phyloP scores from a whole-genome alignment of 192 early-diverging fungal genomes.

The Entomortierella chlamydospora region DNA sequence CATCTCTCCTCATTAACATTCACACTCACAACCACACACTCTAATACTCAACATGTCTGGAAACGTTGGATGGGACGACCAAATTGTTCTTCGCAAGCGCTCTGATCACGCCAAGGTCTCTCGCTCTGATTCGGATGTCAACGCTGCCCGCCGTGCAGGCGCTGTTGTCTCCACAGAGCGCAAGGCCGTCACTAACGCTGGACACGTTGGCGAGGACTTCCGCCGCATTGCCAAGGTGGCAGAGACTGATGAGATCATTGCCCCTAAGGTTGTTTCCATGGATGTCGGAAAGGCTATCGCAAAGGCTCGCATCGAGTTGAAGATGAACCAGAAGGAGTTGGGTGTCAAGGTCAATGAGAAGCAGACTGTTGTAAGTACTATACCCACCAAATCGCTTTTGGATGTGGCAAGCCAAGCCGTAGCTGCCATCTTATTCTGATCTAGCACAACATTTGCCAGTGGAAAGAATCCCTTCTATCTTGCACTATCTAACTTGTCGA shows the following conservation, averaged over 20 bases:
- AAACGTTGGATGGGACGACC: constrained; percentile 76
- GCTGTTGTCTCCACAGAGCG: constrained; percentile 79
- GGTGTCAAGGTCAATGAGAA: constrained; percentile 94
- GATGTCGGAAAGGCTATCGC: constrained; percentile 86
- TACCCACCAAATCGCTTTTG: neutral
- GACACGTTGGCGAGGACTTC: constrained; percentile 73
- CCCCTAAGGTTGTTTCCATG: constrained; percentile 73
- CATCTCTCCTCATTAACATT: neutral
- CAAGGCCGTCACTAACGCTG: constrained; percentile 73
- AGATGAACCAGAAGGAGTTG: constrained; percentile 90
- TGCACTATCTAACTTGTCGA: neutral
- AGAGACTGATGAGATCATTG: constrained; percentile 85
- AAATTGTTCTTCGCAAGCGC: constrained; percentile 86
- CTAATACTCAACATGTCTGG: constrained; percentile 40
- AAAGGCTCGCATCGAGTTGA: constrained; percentile 80
- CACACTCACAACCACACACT: constrained; percentile 11
- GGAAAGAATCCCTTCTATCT: neutral
- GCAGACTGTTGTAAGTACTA: constrained; percentile 75
- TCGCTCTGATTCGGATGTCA: constrained; percentile 73
- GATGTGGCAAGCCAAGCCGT: no score
- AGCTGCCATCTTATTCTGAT: no score
- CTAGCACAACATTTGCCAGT: neutral
- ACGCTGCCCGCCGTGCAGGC: constrained; percentile 80
- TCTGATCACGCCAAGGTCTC: constrained; percentile 68
- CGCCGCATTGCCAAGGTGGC: constrained; percentile 88